Conservation (phyloP, 257 asterid species). For the Forsythia viridissima region DNA sequence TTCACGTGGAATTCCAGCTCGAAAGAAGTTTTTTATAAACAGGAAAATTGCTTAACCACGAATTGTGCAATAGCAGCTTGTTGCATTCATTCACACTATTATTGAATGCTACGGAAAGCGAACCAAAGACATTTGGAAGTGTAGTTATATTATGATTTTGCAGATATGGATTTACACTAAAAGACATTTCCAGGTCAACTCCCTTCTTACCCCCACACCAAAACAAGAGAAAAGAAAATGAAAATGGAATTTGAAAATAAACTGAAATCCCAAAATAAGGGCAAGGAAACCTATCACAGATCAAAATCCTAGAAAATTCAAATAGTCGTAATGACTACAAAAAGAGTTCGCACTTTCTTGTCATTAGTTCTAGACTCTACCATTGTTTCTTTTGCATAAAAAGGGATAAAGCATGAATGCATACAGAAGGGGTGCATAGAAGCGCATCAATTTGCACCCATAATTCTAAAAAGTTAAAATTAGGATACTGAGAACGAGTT, state of each 20-base stretch:
- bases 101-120: neutral
- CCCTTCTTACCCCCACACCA: neutral
- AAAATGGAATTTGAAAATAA: neutral
- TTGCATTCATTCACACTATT: neutral
- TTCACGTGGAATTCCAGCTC: neutral
- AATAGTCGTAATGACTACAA: neutral
- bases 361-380: neutral
- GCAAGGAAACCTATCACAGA: neutral
- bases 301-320: neutral
- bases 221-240: neutral
- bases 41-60: neutral
- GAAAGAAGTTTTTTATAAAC: neutral
- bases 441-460: neutral
- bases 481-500: neutral
- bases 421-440: neutral
- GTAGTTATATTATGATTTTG: neutral
- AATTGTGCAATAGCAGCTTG: neutral
- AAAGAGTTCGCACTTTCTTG: neutral
- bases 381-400: neutral
- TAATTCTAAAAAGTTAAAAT: neutral
- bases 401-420: neutral
- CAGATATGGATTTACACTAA: neutral
- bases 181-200: neutral
- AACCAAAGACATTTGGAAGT: neutral
- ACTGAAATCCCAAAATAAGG: neutral